Base-by-base conservation (phyloP, 2,329 filamentous ascomycete species). In the Aschersonia sp. region DNA sequence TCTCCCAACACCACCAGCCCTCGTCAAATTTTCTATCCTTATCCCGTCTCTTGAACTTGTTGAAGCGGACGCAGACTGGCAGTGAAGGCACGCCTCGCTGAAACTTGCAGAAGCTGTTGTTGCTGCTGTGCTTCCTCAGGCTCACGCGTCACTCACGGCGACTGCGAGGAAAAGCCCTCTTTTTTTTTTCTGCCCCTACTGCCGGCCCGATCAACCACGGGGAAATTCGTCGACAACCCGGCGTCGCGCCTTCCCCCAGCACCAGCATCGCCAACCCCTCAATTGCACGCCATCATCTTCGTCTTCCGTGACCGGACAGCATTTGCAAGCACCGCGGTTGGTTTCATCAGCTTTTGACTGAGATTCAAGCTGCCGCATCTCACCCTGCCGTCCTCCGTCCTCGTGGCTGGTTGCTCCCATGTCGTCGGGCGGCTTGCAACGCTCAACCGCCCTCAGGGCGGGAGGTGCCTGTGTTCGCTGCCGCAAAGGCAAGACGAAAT, bases 401-500 rank as follows among this genome's bases (percentile, higher is more conserved):
- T 35, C 45, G 22, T 40, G 31, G 32, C 43, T 43, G 43, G 43
- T 41, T 37, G 41, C 43, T 30, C 22, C 29, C 56, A 74, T 74
- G 71, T 66, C 70, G 45, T 64, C 71, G 48, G 67, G 59, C 56
- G 62, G 59, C 55, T 61, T 72, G 53, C 70, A 74, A 57, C 72
- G 75, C 63, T 72, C 72, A 56, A 79, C 75, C 53, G 76, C 75
- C 61, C 72, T 78, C 48, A 69, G 75, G 58, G 75, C 75, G 60
- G 75, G 75, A 58, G 75, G 74, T 56, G 76, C 76, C 56, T 79
- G 76, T 54, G 76, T 79, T 54, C 74, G 76, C 62, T 79, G 76
- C 62, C 74, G 76, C 60, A 79, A 79, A 59, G 76, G 76, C 64
- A 79, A 79, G 62, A 79, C 76, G 46, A 79, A 78, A 56, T 79